These are phyloP conservation scores for Dipteronia sinensis DNA, from an alignment of 345 rosid species.

Conservation along the genomic window DNA sequence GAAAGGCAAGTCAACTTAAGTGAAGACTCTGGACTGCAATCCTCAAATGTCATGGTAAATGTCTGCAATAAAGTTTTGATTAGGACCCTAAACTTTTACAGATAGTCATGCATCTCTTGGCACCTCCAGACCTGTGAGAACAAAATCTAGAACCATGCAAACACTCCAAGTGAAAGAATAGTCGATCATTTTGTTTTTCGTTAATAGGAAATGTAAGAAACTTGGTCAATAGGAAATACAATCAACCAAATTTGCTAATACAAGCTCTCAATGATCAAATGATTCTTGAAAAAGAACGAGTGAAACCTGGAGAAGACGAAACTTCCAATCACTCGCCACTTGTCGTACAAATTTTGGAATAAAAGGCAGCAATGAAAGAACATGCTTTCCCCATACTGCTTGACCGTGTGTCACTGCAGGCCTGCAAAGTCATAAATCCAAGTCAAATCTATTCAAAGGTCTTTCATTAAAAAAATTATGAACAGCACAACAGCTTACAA, in stretches of 20 bases:
- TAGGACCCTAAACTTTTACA: conserved; percentile 2
- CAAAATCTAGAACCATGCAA: conserved; percentile 5
- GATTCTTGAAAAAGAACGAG: conserved; percentile 18
- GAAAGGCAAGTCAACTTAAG: conserved; percentile 69
- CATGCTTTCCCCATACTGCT: conserved; percentile 47
- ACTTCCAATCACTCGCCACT: conserved; percentile 53
- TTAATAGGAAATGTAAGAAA: neutral
- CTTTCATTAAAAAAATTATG: neutral
- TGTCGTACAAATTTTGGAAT: conserved; percentile 63
- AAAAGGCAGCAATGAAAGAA: conserved; percentile 54
- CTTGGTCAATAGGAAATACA: conserved; percentile 10
- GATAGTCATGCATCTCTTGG: conserved; percentile 10
- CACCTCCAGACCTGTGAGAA: neutral
- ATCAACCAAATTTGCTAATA: neutral
- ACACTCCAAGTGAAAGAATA: neutral
- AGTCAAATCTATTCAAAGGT: conserved; percentile 8
- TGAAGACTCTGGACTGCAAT: conserved; percentile 62
- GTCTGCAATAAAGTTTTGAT: conserved; percentile 55
- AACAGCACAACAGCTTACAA: conserved; percentile 4
- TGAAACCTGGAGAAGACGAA: conserved; percentile 73
- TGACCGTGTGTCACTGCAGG: conserved; percentile 37
- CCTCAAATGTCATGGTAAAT: conserved; percentile 65
- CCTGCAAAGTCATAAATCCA: conserved; percentile 42
- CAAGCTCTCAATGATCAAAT: conserved; percentile 8
- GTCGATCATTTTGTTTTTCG: neutral